Percentiles rank a stretch among this genome's conserved stretches.
Conservation (phyloP, 129 eudicot species). For the Flaveria sonorensis region DNA sequence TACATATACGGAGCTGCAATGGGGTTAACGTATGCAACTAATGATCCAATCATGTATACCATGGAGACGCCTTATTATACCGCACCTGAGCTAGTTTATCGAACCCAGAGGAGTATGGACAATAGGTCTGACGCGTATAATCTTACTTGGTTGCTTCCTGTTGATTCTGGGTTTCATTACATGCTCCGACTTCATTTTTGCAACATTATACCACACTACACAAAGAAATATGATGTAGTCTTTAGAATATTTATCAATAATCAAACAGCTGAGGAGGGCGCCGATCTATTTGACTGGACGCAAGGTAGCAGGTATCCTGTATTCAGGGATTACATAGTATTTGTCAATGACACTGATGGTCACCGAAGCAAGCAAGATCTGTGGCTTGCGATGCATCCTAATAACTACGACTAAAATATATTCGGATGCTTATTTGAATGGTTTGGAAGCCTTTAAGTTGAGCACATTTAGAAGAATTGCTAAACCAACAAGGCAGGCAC, state of each 20-base stretch:
- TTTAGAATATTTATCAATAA: slow-evolving; percentile 34
- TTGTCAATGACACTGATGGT: not conserved
- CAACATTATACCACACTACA: slow-evolving; percentile 27
- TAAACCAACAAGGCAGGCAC: not conserved
- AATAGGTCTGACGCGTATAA: not conserved
- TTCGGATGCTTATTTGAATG: slow-evolving; percentile 37
- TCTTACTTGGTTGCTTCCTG: slow-evolving; percentile 32
- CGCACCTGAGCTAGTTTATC: slow-evolving; percentile 26
- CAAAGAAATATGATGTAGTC: not conserved
- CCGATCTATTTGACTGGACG: slow-evolving; percentile 26
- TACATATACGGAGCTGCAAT: slow-evolving; percentile 5
- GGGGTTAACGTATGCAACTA: not conserved
- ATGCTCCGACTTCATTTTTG: slow-evolving; percentile 50
- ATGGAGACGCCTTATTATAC: slow-evolving; percentile 19
- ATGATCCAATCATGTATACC: slow-evolving; percentile 27
- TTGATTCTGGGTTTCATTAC: slow-evolving; percentile 46
- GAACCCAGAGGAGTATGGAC: slow-evolving; percentile 27
- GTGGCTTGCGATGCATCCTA: slow-evolving; percentile 27
- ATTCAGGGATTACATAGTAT: slow-evolving; percentile 31
- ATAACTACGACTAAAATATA: not conserved
- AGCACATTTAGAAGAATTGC: slow-evolving; percentile 29
- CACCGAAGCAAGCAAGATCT: slow-evolving; percentile 21
- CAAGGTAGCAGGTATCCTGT: slow-evolving; percentile 28
- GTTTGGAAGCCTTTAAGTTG: slow-evolving; percentile 50
- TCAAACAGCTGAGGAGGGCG: slow-evolving; percentile 30